Percentiles rank a stretch among this genome's conserved stretches.
Conservation (phyloP, 139 green algal species). For the Trebouxia sp. region DNA sequence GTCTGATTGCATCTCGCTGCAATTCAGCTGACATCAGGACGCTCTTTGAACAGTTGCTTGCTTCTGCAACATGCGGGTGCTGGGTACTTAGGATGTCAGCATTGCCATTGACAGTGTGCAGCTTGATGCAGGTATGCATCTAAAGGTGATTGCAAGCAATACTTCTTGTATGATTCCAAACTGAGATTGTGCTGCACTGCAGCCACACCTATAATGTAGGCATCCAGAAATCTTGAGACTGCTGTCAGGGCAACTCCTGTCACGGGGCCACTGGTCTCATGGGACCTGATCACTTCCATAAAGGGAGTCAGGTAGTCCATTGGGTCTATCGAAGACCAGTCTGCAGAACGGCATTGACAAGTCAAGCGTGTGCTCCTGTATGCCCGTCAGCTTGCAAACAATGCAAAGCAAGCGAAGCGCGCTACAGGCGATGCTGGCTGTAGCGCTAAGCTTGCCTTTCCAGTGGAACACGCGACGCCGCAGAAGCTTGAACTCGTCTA, state of each 20-base stretch:
- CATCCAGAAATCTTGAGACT: slow-evolving; percentile 76
- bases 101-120: no score
- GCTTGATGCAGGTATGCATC: no score
- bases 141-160: no score
- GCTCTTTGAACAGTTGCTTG: no score
- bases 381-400: background rate
- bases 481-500: slow-evolving; percentile 83
- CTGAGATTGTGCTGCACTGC: no score
- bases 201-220: slow-evolving; percentile 66
- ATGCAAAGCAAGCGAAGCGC: background rate
- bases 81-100: no score
- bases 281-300: slow-evolving; percentile 83
- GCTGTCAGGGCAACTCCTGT: slow-evolving; percentile 85
- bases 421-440: background rate
- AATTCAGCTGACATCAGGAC: no score
- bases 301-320: slow-evolving; percentile 90
- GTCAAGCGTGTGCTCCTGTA: background rate
- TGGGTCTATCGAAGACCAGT: slow-evolving; percentile 75
- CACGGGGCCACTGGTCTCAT: slow-evolving; percentile 88
- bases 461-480: slow-evolving; percentile 81
- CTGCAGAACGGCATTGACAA: slow-evolving; percentile 36
- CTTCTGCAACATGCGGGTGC: no score
- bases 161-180: slow-evolving; percentile 9
- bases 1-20: no score
- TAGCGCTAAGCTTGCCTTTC: slow-evolving; percentile 47